These are phyloP conservation scores for Boechera stricta DNA, from an alignment of 345 rosid species.

Conservation along the genomic window DNA sequence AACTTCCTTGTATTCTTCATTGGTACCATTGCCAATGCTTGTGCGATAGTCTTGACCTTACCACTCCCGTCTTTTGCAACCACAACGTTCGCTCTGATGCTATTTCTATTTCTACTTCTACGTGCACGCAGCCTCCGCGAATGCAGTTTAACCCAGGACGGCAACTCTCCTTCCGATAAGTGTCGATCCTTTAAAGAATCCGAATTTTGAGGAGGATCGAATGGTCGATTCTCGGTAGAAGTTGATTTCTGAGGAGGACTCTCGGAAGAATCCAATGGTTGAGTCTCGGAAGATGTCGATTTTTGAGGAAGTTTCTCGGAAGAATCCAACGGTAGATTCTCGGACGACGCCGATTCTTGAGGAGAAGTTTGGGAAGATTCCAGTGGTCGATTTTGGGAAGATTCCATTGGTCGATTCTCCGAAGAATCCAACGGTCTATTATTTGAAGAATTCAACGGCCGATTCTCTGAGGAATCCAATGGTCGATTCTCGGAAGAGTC, in stretches of 20 bases:
- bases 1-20: constrained; percentile 45
- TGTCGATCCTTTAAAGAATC: constrained; percentile 24
- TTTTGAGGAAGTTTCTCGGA: background rate
- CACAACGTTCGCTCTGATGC: constrained; percentile 51
- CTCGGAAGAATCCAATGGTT: background rate
- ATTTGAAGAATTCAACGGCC: background rate
- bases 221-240: background rate
- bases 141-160: constrained; percentile 20
- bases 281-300: background rate
- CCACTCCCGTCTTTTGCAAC: constrained; percentile 82
- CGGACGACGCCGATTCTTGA: background rate
- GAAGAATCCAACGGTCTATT: background rate
- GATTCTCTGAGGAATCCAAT: background rate
- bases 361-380: background rate
- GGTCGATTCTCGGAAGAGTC: background rate
- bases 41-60: constrained; percentile 55
- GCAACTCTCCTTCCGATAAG: constrained; percentile 20
- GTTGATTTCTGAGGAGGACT: background rate
- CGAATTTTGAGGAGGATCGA: background rate
- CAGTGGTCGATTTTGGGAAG: background rate
- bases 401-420: background rate
- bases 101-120: background rate
- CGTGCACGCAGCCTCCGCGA: constrained; percentile 46
- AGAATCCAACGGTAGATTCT: background rate
- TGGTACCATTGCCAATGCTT: constrained; percentile 65